These are phyloP conservation scores for Skeletonema menzelii DNA, from an alignment of 108 stramenopile species.

Conservation along the genomic window DNA sequence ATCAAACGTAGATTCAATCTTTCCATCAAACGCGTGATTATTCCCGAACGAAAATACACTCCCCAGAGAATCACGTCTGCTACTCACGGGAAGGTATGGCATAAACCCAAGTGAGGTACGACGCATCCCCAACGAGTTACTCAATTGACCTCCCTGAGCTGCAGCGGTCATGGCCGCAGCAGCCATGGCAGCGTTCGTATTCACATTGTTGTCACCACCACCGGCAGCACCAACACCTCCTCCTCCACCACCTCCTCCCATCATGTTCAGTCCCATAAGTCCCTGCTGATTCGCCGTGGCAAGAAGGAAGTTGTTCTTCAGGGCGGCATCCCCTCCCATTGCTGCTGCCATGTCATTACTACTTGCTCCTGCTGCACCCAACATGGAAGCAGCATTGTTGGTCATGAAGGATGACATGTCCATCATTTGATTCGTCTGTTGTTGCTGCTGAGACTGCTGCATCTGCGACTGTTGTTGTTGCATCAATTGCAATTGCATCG, in stretches of 20 bases:
- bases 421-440: neutral
- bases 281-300: neutral
- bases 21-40: neutral
- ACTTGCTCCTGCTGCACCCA: neutral
- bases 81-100: neutral
- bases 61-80: neutral
- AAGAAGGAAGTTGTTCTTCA: neutral
- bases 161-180: neutral
- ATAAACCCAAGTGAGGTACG: neutral
- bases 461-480: neutral
- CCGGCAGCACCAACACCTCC: neutral
- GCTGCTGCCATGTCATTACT: neutral
- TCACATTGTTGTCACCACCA: neutral
- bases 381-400: neutral
- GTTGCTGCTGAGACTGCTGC: neutral
- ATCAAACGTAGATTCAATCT: neutral
- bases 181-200: neutral
- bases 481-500: neutral
- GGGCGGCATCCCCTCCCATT: neutral
- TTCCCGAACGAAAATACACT: neutral
- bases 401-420: neutral
- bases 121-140: conserved; percentile 1
- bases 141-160: neutral
- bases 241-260: neutral
- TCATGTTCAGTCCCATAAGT: neutral